These are phyloP conservation scores for Hyaloscypha hepaticicola DNA, from an alignment of 495 filamentous ascomycete genomes.

Conservation along the genomic window DNA sequence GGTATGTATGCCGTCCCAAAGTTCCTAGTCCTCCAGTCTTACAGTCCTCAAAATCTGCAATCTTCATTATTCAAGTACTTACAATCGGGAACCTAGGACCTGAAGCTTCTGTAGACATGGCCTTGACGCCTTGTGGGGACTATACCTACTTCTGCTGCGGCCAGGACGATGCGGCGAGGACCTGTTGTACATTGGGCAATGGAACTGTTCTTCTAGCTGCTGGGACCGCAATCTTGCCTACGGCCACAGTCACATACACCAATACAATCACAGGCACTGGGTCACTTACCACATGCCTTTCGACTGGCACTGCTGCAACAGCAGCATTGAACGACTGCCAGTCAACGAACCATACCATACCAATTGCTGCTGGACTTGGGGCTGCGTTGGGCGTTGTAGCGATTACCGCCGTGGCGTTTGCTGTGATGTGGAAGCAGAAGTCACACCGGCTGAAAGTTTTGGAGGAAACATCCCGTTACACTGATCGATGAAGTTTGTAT, in stretches of 20 bases:
- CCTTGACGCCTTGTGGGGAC: constrained; percentile 8
- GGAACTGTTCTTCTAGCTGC: background rate
- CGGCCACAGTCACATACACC: constrained; percentile 22
- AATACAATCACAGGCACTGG: constrained; percentile 21
- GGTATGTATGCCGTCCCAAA: background rate
- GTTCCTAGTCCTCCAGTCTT: background rate
- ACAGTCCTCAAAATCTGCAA: background rate
- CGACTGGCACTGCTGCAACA: background rate
- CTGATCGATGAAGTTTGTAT: too few species aligned
- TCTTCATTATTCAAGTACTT: too few species aligned
- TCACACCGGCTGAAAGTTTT: too few species aligned
- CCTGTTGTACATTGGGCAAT: constrained; percentile 8
- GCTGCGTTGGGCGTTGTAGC: background rate
- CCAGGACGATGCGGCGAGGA: constrained; percentile 3
- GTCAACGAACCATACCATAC: background rate
- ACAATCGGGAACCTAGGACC: background rate
- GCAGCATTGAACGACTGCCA: background rate
- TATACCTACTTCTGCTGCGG: constrained; percentile 7
- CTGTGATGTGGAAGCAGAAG: too few species aligned
- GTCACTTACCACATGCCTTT: background rate
- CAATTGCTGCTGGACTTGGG: background rate
- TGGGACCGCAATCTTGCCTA: background rate
- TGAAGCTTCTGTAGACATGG: background rate
- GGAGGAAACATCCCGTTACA: too few species aligned
- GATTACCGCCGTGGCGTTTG: too few species aligned